Evolutionary conservation across 352 stramenopile species (phyloP).

Genomic region (Hyaloperonospora brassicae): DNA sequence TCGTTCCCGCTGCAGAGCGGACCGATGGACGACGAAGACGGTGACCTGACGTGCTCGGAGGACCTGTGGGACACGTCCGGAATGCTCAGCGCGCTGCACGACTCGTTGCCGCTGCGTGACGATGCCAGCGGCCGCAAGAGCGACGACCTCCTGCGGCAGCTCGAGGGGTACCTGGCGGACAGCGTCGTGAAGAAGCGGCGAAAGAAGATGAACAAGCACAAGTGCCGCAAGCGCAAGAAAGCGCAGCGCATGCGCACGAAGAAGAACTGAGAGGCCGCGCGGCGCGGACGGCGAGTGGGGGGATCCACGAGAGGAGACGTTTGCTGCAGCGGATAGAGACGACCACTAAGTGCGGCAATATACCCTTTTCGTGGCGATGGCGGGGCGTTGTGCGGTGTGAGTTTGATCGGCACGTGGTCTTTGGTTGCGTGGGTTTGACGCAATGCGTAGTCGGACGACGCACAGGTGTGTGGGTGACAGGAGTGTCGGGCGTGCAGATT

Average conservation of each 20-base stretch:
- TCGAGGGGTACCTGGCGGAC: slow-evolving; percentile 75
- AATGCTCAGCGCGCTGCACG: slow-evolving; percentile 68
- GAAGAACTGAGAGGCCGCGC: slow-evolving; percentile 57
- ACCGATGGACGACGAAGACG: slow-evolving; percentile 8
- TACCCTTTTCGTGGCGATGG: slow-evolving; percentile 6
- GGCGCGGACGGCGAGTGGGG: neutral
- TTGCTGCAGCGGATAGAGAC: slow-evolving; percentile 3
- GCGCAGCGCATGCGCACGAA: slow-evolving; percentile 82
- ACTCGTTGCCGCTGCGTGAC: slow-evolving; percentile 53
- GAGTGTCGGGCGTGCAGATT: neutral
- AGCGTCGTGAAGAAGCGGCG: slow-evolving; percentile 85
- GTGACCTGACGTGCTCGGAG: slow-evolving; percentile 33
- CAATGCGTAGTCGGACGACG: too few species aligned
- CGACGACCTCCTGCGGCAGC: slow-evolving; percentile 52
- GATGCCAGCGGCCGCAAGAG: slow-evolving; percentile 24
- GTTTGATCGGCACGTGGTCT: too few species aligned
- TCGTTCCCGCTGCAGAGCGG: slow-evolving; percentile 52
- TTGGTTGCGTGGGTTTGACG: too few species aligned
- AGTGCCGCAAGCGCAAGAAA: slow-evolving; percentile 88
- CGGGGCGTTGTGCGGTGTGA: too few species aligned
- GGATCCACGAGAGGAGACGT: slow-evolving; percentile 11
- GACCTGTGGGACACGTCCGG: slow-evolving; percentile 72
- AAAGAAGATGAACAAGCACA: slow-evolving; percentile 93
- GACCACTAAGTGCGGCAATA: too few species aligned
- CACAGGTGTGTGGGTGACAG: too few species aligned